Base-by-base conservation (phyloP, 352 stramenopile genomes). In the Pythium biforme region DNA sequence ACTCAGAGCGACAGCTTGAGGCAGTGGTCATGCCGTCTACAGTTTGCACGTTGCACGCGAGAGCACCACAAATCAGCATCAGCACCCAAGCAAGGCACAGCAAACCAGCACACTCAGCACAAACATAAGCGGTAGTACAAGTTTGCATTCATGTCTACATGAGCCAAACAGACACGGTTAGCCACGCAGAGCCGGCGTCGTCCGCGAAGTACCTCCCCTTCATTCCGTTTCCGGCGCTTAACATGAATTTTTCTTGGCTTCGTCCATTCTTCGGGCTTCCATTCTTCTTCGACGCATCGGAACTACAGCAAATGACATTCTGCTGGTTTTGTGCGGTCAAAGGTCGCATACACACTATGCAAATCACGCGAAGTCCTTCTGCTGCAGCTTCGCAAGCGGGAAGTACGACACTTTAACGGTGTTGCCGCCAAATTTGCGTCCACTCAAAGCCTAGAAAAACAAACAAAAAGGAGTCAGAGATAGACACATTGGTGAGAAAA, bases 401-500 rank as follows among this genome's bases (percentile, higher is more conserved):
- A 89, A 93, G 64, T 90, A 92, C 23, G 78, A 85, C 51, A 94
- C 85, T 56, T 89, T 76, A 19, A 95, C 87, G 39, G 92, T 87
- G 47, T 92, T 93, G 34, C 87, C 87, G 40, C 84, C 87, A 64
- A 95, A 95, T 62, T 94, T 95, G 62, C 87, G 83, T 37, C 87
- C 87, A 26, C 78, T 92, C 55, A 95, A 70, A 6, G 83, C 82
- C 87, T 95, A 58, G 3, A 19, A 49, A 59, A 50, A 25, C 12
- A 15, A 62, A 54, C 31, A 25, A 20, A 31, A 29, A 14, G 0
- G 22, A 3, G 37, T 65, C 53, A 65, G 59, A 37, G 11, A 55
- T n/a, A 43, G 17, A 43, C 11, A 43, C 11, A 43, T n/a, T 3
- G 5, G 31, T 11, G 5, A 34, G 31, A 10, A 34, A 10, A 10